Evolutionary conservation across 2,329 filamentous ascomycete species (phyloP), one percentile per base, ranked within the genome.

Genomic region (Rutstroemia sp.): DNA sequence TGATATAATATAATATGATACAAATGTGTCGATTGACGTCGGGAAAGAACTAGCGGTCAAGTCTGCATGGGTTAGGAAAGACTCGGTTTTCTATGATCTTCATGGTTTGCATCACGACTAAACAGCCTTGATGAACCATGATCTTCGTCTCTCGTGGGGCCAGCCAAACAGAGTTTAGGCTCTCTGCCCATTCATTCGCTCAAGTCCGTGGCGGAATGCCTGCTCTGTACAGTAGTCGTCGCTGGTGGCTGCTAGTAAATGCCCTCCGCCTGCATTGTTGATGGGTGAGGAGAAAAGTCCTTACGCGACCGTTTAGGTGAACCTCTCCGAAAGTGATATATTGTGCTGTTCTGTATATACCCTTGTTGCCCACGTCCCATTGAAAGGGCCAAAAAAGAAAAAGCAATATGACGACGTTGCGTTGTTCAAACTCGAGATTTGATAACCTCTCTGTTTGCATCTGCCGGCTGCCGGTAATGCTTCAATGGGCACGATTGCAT

Each of bases 31-130:
- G 23, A 63, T 60, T 60, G 59, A 58, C 50, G 50, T 54, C 58
- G 54, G 38, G 54, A 50, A 59, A 50, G 59, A 54, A 70, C 67
- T 67, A 65, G 68, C 68, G 68, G 68, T 69, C 68, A 66, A 62
- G 58, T 62, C 58, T 56, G 54, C 63, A 64, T 56, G 63, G 65
- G 54, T 64, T 56, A 18, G 18, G 38, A 23, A 59, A 46, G 38
- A 41, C 45, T 54, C 37, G 34, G 21, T 23, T 41, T 49, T 51
- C 18, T 44, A 65, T 61, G 66, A 69, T 69, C 67, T 67, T 58
- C 65, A 67, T 68, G 67, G 65, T 66, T 67, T 67, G 65, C 65
- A 68, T 62, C 62, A 59, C 60, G 58, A 62, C 56, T 57, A 47
- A 58, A 30, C 8, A 58, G 61, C 59, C 50, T 58, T 62, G 62